Evolutionary conservation across 108 stramenopile species (phyloP), one percentile per base, ranked within the genome.

Genomic region (Nitzschia sp.): DNA sequence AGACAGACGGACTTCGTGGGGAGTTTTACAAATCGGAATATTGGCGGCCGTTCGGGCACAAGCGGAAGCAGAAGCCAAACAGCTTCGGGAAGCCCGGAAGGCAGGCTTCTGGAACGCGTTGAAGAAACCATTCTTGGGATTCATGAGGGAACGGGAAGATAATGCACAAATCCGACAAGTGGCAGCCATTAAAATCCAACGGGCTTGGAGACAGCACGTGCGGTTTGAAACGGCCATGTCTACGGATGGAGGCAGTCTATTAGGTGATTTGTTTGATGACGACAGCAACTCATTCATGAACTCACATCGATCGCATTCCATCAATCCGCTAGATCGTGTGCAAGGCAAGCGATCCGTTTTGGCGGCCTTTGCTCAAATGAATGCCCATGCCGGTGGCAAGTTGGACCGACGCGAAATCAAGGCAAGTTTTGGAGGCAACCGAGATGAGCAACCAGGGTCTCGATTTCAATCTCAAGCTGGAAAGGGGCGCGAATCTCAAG

Each of bases 151-250:
- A 53, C 38, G 30, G 16, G 45, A 57, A 5, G 27, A 69, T 16
- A 8, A 30, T 25, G 27, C 63, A n/a, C 64, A 41, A 35, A 13
- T 28, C 15, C 69, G 68, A 5, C 50, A 76, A 29, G 33, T 63
- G 15, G 72, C 81, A 5, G 81, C 74, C 46, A 71, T 58, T 5
- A 78, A 75, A 48, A 78, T 82, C 29, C 81, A 82, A 45, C 63
- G 77, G 0, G 74, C 74, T 21, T 82, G 81, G 81, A 34, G 81
- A 55, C 31, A 30, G 17, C 58, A 66, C 28, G 22, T 52, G 15
- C 33, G 29, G 3, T 46, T 56, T 33, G 64, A 50, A 45, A 11
- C 30, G 26, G 53, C 52, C 13, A 32, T 47, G n/a, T 53, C 45
- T 6, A 54, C 9, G 9, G 69, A 70, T 22, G 58, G 45, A 1